phyloP scores from a whole-genome alignment of 768 basidiomycete species.

The Xerocomellus intermedius region DNA sequence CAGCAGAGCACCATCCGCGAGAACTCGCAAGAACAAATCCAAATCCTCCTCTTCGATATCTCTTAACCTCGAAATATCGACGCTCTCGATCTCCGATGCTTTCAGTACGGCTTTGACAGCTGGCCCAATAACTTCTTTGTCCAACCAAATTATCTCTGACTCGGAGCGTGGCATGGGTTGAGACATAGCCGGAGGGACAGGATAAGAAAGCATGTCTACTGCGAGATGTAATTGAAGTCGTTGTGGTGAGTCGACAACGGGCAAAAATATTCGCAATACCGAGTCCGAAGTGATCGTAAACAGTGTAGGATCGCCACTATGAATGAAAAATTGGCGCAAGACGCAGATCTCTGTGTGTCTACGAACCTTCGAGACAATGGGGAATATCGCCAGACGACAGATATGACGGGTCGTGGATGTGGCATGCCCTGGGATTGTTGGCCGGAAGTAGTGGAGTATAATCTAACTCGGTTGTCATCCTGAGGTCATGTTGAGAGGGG shows the following conservation, averaged over 20 bases:
- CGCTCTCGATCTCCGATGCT: constrained; percentile 14
- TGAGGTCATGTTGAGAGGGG: constrained; percentile 28
- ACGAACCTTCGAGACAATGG: constrained; percentile 63
- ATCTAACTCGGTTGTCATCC: constrained; percentile 56
- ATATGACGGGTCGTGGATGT: constrained; percentile 72
- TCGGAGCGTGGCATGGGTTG: constrained; percentile 23
- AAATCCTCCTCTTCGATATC: constrained; percentile 72
- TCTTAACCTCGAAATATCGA: constrained; percentile 42
- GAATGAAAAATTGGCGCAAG: constrained; percentile 4
- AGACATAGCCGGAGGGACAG: constrained; percentile 41
- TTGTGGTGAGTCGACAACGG: constrained; percentile 83
- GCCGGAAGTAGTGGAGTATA: constrained; percentile 74
- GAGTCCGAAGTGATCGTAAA: constrained; percentile 85
- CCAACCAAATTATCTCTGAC: constrained; percentile 68
- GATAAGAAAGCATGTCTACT: constrained; percentile 66
- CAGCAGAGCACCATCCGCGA: constrained; percentile 71
- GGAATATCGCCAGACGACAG: constrained; percentile 72
- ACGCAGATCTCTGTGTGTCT: neutral
- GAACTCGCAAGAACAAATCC: constrained; percentile 76
- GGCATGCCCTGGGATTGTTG: constrained; percentile 63
- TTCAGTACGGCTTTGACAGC: constrained; percentile 46
- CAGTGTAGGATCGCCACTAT: constrained; percentile 71
- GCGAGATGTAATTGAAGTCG: constrained; percentile 82
- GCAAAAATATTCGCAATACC: constrained; percentile 79
- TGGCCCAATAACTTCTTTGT: constrained; percentile 55